Percentiles rank a stretch among this genome's conserved stretches.
Evolutionary conservation across 306 rosid species (phyloP).

Genomic region (Glycine latifolia): DNA sequence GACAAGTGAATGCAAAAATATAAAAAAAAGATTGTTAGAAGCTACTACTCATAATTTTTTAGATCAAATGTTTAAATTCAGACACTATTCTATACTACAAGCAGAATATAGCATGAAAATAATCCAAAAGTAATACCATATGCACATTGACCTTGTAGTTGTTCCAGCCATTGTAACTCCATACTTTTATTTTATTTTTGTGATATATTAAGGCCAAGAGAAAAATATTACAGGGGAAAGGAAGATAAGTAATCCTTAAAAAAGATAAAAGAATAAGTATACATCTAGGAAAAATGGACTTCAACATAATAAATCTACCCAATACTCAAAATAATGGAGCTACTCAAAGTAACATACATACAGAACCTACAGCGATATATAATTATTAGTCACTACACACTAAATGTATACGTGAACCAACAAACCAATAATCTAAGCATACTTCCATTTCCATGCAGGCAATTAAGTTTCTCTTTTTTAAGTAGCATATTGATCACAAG

Average conservation of each 20-base stretch:
- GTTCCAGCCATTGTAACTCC: not conserved
- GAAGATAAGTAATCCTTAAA: not conserved
- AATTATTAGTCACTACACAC: not conserved
- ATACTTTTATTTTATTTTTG: not conserved
- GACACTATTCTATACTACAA: constrained; percentile 9
- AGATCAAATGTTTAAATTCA: not conserved
- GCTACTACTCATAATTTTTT: constrained; percentile 14
- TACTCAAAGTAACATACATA: constrained; percentile 5
- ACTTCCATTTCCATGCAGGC: not conserved
- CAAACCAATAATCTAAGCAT: constrained; percentile 8
- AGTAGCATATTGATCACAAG: constrained; percentile 18
- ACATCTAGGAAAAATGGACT: not conserved
- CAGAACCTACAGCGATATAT: constrained; percentile 16
- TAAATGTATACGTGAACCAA: not conserved
- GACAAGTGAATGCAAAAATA: constrained; percentile 32
- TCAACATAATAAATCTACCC: not conserved
- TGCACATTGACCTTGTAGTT: too few relatives aligned
- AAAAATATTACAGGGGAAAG: not conserved
- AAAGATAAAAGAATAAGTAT: not conserved
- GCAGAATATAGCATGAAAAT: constrained; percentile 25
- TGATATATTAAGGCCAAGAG: not conserved
- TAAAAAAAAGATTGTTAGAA: constrained; percentile 42
- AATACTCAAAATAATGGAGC: not conserved
- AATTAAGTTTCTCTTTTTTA: not conserved
- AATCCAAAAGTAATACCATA: not conserved